Evolutionary conservation across 75 land plant species (phyloP), one percentile per base, ranked within the genome.

Genomic region (Cunninghamia lanceolata): DNA sequence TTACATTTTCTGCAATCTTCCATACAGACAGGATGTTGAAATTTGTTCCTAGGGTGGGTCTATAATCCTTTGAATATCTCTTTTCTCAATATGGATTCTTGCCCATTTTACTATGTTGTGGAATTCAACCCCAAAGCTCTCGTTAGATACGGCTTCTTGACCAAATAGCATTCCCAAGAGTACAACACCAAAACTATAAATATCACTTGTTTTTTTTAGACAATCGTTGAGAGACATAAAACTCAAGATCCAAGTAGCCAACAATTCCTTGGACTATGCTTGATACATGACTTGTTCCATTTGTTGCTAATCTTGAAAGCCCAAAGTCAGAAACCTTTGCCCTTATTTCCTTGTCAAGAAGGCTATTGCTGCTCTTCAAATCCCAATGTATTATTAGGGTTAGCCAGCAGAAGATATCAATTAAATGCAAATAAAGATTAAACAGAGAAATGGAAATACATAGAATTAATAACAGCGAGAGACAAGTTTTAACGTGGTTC

Each of bases 291-390:
- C 88, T 89, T 16, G 90, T 85, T 85, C 94, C 94, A 82, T 93
- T 95, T 56, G 87, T 91, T 54, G 93, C 93, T 9, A 94, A 85
- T 85, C 93, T 95, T 17, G 96, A 95, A 38, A 95, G 93, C 73
- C 95, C 95, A 89, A 95, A 95, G 90, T 95, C 96, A 56, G 94
- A 85, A 71, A 95, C 96, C 89, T 95, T 95, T 54, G 96, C 95
- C 80, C 86, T 89, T 92, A 90, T 93, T 87, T 94, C 79, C 73
- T 88, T 90, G 89, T 94, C 95, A 50, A 94, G 94, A 79, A 95
- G 95, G 76, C 94, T 95, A 82, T 95, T 95, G 88, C 95, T 95
- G 56, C 91, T 94, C 86, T 95, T 95, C 56, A 95, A 80, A 83
- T 95, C 96, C 84, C 95, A 85, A 70, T 95, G 96, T 46, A 95